Evolutionary conservation across 768 basidiomycete genomes (phyloP).

Genomic region (Rhizopogon roseolus): DNA sequence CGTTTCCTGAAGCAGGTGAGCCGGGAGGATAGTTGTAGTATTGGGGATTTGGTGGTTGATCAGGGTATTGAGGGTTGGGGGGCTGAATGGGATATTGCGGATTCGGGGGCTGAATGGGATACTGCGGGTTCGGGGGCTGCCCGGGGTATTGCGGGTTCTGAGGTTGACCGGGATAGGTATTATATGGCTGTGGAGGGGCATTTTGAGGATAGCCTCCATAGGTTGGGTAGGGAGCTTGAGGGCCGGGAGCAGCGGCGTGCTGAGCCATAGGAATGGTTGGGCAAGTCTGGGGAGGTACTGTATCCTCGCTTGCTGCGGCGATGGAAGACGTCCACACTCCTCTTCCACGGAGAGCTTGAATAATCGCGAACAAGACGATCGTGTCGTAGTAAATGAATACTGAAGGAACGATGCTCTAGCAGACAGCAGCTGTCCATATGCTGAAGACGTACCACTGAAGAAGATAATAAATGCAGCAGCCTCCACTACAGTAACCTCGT

Average conservation of each 20-base stretch:
- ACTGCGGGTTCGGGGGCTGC: background rate
- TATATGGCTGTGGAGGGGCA: constrained; percentile 4
- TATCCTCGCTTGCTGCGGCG: constrained; percentile 8
- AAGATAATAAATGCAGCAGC: constrained; percentile 18
- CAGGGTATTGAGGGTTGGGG: constrained; percentile 1
- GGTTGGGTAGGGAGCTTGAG: constrained; percentile 2
- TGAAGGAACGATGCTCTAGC: background rate
- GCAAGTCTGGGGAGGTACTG: background rate
- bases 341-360: constrained; percentile 16
- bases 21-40: constrained; percentile 3
- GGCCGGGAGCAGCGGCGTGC: constrained; percentile 1
- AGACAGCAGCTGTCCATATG: background rate
- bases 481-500: constrained; percentile 15
- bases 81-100: constrained; percentile 5
- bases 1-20: background rate
- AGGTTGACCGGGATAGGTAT: background rate
- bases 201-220: constrained; percentile 3
- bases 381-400: constrained; percentile 20
- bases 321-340: constrained; percentile 21
- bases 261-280: constrained; percentile 5
- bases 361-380: constrained; percentile 17
- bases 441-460: constrained; percentile 14
- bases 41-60: background rate
- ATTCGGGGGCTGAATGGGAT: background rate
- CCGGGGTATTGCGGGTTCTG: background rate